Evolutionary conservation across 306 rosid genomes (phyloP).

Genomic region (Herpetospermum pedunculosum): DNA sequence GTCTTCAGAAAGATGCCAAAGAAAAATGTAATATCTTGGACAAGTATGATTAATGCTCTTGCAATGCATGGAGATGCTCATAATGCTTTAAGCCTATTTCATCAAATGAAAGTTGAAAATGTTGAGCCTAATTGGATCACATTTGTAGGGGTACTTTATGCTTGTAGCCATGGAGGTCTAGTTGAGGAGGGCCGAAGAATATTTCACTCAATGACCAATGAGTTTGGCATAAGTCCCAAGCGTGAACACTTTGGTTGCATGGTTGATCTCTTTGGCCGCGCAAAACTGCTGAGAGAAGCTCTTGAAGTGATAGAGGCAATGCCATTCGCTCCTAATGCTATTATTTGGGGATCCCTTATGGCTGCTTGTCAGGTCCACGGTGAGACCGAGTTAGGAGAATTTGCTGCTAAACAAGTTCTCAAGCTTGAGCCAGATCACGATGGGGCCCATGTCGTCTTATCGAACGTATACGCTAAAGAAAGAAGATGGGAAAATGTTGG

Average conservation of each 20-base stretch:
- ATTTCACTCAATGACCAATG: conserved; percentile 52
- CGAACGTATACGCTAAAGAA: conserved; percentile 70
- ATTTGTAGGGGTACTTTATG: conserved; percentile 79
- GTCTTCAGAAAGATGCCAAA: conserved; percentile 52
- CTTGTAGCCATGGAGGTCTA: conserved; percentile 80
- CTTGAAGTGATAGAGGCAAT: conserved; percentile 63
- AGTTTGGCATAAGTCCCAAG: conserved; percentile 49
- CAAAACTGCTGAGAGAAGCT: conserved; percentile 62
- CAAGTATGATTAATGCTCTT: conserved; percentile 62
- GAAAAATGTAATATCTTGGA: conserved; percentile 68
- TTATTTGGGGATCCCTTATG: conserved; percentile 90
- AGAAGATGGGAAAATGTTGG: conserved; percentile 70
- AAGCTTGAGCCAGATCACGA: conserved; percentile 63
- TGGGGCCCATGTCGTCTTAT: conserved; percentile 69
- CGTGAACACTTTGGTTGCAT: conserved; percentile 87
- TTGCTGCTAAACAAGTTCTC: conserved; percentile 62
- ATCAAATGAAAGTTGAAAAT: conserved; percentile 44
- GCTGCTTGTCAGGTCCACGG: conserved; percentile 64
- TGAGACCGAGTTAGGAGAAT: conserved; percentile 65
- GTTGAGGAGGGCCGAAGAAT: conserved; percentile 48
- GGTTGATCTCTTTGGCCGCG: conserved; percentile 84
- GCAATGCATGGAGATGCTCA: conserved; percentile 73
- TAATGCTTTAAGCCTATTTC: conserved; percentile 42
- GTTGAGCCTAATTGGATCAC: conserved; percentile 64
- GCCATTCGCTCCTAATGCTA: conserved; percentile 65